Base-by-base conservation (phyloP, 345 rosid genomes). In the Toxicodendron radicans region DNA sequence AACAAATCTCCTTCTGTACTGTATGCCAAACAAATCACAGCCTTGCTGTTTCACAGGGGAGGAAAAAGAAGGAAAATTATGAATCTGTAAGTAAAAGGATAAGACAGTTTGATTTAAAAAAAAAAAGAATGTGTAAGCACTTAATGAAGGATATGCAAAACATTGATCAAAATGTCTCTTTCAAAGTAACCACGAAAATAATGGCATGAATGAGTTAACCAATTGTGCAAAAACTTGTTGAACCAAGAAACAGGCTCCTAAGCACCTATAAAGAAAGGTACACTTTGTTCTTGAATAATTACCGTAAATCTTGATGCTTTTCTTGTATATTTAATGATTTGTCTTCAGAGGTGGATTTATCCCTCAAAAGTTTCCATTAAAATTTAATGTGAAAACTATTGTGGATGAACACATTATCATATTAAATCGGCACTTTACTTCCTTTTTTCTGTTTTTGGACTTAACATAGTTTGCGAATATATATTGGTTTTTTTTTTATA, bases 1-100 rank as follows among this genome's bases (percentile, higher is more conserved):
- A 92, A 82, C 45, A 85, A 69, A 81, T 87, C 88, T 74, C 87
- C 84, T 6, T 77, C 82, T 8, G 76, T 52, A 73, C 92, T 82
- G 62, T 90, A 87, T 21, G 91, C 86, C 80, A 91, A 86, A 87
- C 89, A 87, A 64, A 93, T 90, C 70, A 92, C 88, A 64, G 85
- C 85, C 75, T 88, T 86, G 73, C 98, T 92, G 97, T 76, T 45
- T 60, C 78, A 59, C 46, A 59, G 4, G 38, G 30, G 30, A 27
- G 2, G 30, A 27, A 27, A 27, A 27, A 27, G 35, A 17, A 58
- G 61, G 48, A 49, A 61, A 46, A 48, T 72, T 49, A 75, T 17
- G 69, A 59, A 49, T 43, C n/a, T 24, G 57, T 51, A 7, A 75
- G 73, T 66, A 35, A 14, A 73, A 20, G 3, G 16, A 43, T 10